Percentiles rank a stretch among this genome's conserved stretches.
These are phyloP conservation scores for Pilasporangium apinafurcum DNA, from an alignment of 352 stramenopile genomes.

Conservation along the genomic window DNA sequence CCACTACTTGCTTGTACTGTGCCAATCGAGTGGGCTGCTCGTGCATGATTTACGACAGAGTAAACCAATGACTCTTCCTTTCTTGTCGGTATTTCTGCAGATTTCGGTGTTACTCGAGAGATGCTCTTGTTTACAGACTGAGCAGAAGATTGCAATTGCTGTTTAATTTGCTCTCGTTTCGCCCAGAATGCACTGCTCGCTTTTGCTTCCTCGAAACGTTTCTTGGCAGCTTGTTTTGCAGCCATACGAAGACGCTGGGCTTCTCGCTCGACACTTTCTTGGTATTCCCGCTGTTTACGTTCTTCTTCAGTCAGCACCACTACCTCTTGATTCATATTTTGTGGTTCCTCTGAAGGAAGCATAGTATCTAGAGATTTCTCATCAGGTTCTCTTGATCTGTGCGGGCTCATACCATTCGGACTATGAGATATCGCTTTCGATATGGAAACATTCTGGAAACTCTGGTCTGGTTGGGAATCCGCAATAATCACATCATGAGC, in stretches of 20 bases:
- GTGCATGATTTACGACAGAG: too few relatives aligned
- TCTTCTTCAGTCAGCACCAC: conserved; percentile 23
- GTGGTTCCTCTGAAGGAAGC: too few relatives aligned
- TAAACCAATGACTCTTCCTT: conserved; percentile 4
- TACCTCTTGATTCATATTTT: too few relatives aligned
- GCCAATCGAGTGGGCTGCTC: too few relatives aligned
- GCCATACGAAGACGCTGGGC: conserved; percentile 54
- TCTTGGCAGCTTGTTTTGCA: conserved; percentile 63
- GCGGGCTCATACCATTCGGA: conserved; percentile 3
- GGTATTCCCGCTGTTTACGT: conserved; percentile 39
- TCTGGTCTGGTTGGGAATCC: conserved; percentile 3
- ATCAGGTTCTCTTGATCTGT: neutral
- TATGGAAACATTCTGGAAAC: conserved; percentile 1
- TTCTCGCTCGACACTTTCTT: conserved; percentile 60
- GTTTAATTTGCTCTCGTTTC: conserved; percentile 46
- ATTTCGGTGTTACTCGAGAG: neutral
- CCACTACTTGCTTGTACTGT: too few relatives aligned
- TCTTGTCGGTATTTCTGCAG: neutral
- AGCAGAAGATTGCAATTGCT: conserved; percentile 13
- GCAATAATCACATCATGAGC: conserved; percentile 1
- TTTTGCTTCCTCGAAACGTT: conserved; percentile 71
- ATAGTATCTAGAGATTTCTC: neutral
- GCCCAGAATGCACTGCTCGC: conserved; percentile 55
- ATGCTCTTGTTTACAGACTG: neutral
- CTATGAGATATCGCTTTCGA: neutral